These are phyloP conservation scores for Macrolepiota dolichaula DNA, from an alignment of 768 basidiomycete genomes.

Conservation along the genomic window DNA sequence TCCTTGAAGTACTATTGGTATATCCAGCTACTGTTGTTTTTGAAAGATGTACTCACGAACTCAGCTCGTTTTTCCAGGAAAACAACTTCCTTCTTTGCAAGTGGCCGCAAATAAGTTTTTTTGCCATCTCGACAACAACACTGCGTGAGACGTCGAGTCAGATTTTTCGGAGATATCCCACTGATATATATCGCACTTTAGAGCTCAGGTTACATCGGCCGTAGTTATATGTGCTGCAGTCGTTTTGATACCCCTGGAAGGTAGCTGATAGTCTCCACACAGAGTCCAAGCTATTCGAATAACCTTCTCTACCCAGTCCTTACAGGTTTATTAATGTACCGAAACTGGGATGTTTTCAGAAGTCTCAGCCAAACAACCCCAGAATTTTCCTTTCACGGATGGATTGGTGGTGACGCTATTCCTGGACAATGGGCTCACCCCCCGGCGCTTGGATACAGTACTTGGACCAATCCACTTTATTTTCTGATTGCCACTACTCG, in stretches of 20 bases:
- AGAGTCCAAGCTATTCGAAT: not conserved
- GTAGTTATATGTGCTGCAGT: not conserved
- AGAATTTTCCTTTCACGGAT: not conserved
- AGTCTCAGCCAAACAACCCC: not conserved
- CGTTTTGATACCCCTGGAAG: constrained; percentile 6
- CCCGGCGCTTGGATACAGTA: not conserved
- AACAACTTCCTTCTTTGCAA: not conserved
- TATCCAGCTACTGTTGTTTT: not conserved
- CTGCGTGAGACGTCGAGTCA: not conserved
- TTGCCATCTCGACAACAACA: constrained; percentile 4
- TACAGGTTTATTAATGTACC: constrained; percentile 3
- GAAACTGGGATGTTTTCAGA: constrained; percentile 7
- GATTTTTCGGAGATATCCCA: not conserved
- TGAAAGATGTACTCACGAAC: not conserved
- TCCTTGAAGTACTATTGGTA: constrained; percentile 8
- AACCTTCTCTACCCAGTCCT: not conserved
- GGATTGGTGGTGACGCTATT: constrained; percentile 3
- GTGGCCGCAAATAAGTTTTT: not conserved
- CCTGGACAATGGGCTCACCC: not conserved
- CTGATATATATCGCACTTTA: not conserved
- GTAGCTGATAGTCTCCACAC: not conserved
- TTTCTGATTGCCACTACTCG: too few species aligned
- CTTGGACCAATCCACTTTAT: constrained; percentile 2
- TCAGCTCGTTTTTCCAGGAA: not conserved
- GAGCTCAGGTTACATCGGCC: not conserved